Base-by-base conservation (phyloP, 257 asterid species). In the Forsythia viridissima region DNA sequence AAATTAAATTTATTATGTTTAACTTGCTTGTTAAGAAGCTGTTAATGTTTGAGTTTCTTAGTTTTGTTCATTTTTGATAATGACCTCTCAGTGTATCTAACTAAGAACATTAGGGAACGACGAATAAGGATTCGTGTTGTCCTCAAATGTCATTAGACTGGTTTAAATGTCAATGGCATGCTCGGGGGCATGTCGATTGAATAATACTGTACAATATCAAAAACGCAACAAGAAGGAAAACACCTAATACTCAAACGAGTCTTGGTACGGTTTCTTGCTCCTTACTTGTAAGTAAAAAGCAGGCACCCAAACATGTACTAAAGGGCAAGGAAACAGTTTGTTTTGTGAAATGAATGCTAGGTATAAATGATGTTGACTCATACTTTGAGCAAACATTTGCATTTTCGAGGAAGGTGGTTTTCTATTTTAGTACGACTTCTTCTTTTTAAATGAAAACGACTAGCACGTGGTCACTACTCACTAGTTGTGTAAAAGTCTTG, bases 1-100 rank as follows among this genome's bases (percentile, higher is more conserved):
- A 82, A 75, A 63, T 63, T 24, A 30, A 63, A 63, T 63, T 51
- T 63, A 63, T 63, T 63, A 63, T 63, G 70, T 30, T 8, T 63
- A 24, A 9, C 36, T 59, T 20, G 67, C 10, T 59, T 59, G 63
- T 52, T 52, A 57, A 18, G 66, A 20, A 16, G 66, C 6, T 57
- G 10, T 7, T 30, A 24, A 24, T 24, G 24, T 24, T 24, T 24
- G 24, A 24, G 24, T 24, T 24, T 0, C 24, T 24, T 24, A 30
- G 34, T 30, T 30, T 30, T 44, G 59, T 48, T 48, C 57, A 48
- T 4, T 48, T n/a, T 48, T n/a, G 57, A 48, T 15, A 4, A 48
- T 48, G 57, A 4, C 13, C 57, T 13, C 57, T 43, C 51, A 2
- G 51, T 44, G 0, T 44, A 44, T 44, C 16, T 44, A 44, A 3